Base-by-base conservation (phyloP, 208 protist genomes). In the Trypanosoma conorhini region DNA sequence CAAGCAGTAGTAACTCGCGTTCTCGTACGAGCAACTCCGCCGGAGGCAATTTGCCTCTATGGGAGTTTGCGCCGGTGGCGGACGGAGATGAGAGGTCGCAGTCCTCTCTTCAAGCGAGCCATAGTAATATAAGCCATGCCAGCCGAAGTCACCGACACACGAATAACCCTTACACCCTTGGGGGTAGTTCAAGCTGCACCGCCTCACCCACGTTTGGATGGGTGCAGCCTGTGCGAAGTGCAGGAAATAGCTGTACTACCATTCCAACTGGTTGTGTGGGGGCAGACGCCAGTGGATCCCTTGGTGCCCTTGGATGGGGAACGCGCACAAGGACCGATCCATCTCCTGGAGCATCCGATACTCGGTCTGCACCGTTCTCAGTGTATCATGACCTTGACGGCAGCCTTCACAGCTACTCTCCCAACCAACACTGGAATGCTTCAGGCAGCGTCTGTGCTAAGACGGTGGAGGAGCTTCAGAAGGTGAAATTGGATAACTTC, bases 361-460 rank as follows among this genome's bases (percentile, higher is more conserved):
- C 0, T 15, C 55, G 54, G 0, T 44, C 35, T 24, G 19, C 56
- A 10, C 13, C 24, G 7, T 24, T 63, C 17, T 26, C 40, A 21
- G 24, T 4, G 17, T 51, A 57, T 21, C 63, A 68, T 15, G 59
- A 80, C 12, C 54, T 63, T 31, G 81, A 89, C 57, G 50, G 33
- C 3, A 82, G 78, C 42, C 60, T 83, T 52, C 66, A 82, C 44
- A 80, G 80, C 31, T 81, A 72, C 5, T 63, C 73, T 15, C 66
- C 75, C 7, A 74, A 83, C 42, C 48, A 74, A 5, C 70, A 63
- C 31, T 79, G 80, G 54, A 77, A 84, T 58, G 67, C 55, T 10
- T 84, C 78, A 15, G 76, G 59, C 15, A 81, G 76, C 31, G 80
- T 70, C 51, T 28, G 55, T 26, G 21, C 24, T 30, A 67, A 51